Evolutionary conservation across 306 rosid genomes (phyloP).

Genomic region (Acacia crassicarpa): DNA sequence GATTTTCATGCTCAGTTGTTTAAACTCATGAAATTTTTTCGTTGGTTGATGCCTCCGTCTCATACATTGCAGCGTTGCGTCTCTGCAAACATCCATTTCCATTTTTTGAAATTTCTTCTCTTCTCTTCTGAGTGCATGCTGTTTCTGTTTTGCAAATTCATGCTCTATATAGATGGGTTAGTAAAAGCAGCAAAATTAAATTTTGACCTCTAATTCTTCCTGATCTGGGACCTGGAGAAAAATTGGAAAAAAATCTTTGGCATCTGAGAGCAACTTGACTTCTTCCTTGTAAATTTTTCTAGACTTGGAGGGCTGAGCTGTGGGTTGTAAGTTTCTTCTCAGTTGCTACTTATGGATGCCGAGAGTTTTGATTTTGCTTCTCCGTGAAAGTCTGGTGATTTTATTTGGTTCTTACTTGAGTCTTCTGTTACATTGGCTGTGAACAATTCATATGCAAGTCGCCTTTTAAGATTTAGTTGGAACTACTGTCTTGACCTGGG

Average conservation of each 20-base stretch:
- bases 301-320: not conserved
- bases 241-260: constrained; percentile 10
- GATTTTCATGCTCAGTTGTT: constrained; percentile 31
- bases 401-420: constrained; percentile 8
- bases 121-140: not conserved
- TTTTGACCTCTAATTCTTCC: constrained; percentile 30
- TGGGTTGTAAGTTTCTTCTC: not conserved
- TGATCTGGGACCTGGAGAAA: constrained; percentile 33
- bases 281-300: not conserved
- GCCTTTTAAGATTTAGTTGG: constrained; percentile 3
- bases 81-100: constrained; percentile 25
- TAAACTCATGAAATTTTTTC: constrained; percentile 22
- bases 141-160: constrained; percentile 8
- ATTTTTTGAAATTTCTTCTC: not conserved
- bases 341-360: not conserved
- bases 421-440: constrained; percentile 47
- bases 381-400: not conserved
- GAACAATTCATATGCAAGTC: constrained; percentile 17
- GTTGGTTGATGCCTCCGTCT: constrained; percentile 19
- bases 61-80: constrained; percentile 40
- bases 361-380: not conserved
- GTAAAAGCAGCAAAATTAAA: constrained; percentile 17
- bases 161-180: constrained; percentile 28
- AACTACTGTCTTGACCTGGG: constrained; percentile 16
- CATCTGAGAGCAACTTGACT: constrained; percentile 6